A percentile compares a stretch with the other conserved stretches of the same genome.
These are phyloP conservation scores for Penicillium italicum DNA, from an alignment of 2,329 filamentous ascomycete species.

Conservation along the genomic window DNA sequence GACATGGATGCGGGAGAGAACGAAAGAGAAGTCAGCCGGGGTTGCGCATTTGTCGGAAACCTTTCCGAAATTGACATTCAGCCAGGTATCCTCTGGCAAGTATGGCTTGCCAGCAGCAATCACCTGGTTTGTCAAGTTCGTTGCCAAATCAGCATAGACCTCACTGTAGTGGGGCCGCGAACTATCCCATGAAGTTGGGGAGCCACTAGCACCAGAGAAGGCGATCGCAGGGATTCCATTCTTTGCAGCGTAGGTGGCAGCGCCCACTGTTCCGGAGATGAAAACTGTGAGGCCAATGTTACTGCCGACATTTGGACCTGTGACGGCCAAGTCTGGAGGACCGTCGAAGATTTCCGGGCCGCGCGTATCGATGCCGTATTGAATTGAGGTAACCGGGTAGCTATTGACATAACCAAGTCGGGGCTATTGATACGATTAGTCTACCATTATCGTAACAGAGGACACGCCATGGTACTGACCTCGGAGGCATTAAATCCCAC, in stretches of 20 bases:
- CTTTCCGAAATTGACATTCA: conserved; percentile 67
- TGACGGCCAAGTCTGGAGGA: conserved; percentile 60
- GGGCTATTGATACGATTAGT: conserved; percentile 25
- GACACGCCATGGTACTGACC: background rate
- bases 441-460: background rate
- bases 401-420: conserved; percentile 70
- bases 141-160: conserved; percentile 63
- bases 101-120: conserved; percentile 59
- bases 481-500: conserved; percentile 56
- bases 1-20: conserved; percentile 60
- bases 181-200: conserved; percentile 53
- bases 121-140: conserved; percentile 55
- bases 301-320: conserved; percentile 59
- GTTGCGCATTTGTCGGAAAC: conserved; percentile 51
- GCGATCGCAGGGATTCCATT: conserved; percentile 63
- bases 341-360: conserved; percentile 54
- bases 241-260: conserved; percentile 55
- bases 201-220: conserved; percentile 57
- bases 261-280: conserved; percentile 66
- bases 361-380: conserved; percentile 58
- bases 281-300: conserved; percentile 57
- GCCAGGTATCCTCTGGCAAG: conserved; percentile 57
- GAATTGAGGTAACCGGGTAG: conserved; percentile 62
- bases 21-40: conserved; percentile 57
- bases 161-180: conserved; percentile 49